Percentiles rank a stretch among this genome's conserved stretches.
These are phyloP conservation scores for Adansonia madagascariensis DNA, from an alignment of 441 rosid genomes.

Conservation along the genomic window DNA sequence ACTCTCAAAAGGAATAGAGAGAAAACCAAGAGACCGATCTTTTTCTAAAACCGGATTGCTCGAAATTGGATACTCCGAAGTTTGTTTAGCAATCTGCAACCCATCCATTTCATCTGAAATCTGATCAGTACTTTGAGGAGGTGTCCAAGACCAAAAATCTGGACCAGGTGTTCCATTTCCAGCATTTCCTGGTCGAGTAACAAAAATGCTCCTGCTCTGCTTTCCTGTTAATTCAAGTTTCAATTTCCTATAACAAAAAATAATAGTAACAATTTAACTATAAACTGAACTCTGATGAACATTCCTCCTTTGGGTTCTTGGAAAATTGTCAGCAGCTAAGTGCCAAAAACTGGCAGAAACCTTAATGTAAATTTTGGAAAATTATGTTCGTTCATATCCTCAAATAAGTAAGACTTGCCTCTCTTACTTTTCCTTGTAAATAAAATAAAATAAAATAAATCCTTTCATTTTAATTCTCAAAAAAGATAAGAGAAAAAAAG, in stretches of 20 bases:
- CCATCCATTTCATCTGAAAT: slow-evolving; percentile 29
- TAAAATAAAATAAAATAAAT: background rate
- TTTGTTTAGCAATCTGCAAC: slow-evolving; percentile 36
- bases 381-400: background rate
- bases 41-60: slow-evolving; percentile 60
- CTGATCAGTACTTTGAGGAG: slow-evolving; percentile 49
- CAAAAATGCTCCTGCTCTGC: slow-evolving; percentile 43
- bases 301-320: background rate
- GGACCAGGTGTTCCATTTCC: slow-evolving; percentile 79
- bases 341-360: background rate
- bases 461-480: background rate
- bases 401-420: background rate
- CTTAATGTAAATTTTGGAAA: background rate
- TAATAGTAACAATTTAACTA: background rate
- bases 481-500: background rate
- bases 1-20: slow-evolving; percentile 78
- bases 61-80: slow-evolving; percentile 40
- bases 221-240: slow-evolving; percentile 40
- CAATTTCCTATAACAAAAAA: background rate
- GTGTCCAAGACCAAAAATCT: slow-evolving; percentile 95
- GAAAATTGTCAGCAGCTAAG: background rate
- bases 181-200: slow-evolving; percentile 49
- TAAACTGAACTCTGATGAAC: background rate
- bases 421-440: background rate
- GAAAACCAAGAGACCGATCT: slow-evolving; percentile 56